A percentile compares a stretch with the other conserved stretches of the same genome.
phyloP scores from a whole-genome alignment of 176 grass and related monocot species.

The Lolium rigidum region DNA sequence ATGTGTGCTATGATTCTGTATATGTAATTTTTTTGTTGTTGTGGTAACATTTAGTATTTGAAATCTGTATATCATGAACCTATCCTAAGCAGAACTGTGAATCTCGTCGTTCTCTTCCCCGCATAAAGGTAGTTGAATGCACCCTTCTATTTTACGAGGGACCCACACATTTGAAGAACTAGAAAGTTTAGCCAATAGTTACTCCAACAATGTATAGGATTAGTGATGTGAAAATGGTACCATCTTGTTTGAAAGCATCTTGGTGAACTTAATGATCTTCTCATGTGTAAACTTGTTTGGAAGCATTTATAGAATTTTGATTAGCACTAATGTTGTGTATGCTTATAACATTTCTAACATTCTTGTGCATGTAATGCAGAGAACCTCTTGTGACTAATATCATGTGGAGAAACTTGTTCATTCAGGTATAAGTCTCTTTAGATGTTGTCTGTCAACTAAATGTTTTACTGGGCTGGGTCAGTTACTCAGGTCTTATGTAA shows the following conservation, averaged over 20 bases:
- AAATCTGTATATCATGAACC: background rate
- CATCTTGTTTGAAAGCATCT: background rate
- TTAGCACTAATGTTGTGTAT: slow-evolving; percentile 16
- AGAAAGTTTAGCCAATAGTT: background rate
- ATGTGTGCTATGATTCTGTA: slow-evolving; percentile 25
- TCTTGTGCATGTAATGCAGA: slow-evolving; percentile 49
- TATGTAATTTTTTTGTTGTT: background rate
- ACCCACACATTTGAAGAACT: background rate
- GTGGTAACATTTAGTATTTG: background rate
- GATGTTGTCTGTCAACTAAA: slow-evolving; percentile 13
- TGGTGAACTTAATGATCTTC: too few relatives aligned
- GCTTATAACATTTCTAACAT: slow-evolving; percentile 26
- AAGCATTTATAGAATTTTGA: slow-evolving; percentile 11
- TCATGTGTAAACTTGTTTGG: background rate
- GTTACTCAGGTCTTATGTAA: slow-evolving; percentile 40
- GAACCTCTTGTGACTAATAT: slow-evolving; percentile 91
- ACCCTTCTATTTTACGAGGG: background rate
- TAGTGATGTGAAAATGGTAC: background rate
- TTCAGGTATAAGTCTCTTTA: slow-evolving; percentile 69
- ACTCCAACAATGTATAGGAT: slow-evolving; percentile 21
- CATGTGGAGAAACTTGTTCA: slow-evolving; percentile 95
- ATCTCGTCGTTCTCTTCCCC: background rate
- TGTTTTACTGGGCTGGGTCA: background rate
- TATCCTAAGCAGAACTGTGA: slow-evolving; percentile 10
- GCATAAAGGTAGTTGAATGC: slow-evolving; percentile 1